These are phyloP conservation scores for Tricholoma flavovirens DNA, from an alignment of 768 basidiomycete genomes.

Conservation along the genomic window DNA sequence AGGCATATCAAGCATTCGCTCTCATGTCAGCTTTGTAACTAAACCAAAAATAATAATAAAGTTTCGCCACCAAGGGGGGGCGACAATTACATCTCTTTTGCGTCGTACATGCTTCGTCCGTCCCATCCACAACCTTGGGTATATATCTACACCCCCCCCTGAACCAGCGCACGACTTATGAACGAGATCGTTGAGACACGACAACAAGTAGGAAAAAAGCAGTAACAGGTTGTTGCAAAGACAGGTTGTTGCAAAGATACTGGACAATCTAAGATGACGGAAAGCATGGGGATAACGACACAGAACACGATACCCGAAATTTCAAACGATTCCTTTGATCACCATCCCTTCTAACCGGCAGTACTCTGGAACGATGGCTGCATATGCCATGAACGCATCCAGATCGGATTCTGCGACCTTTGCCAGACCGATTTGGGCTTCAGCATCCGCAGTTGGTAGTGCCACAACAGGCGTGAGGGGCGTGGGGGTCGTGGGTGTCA, in stretches of 20 bases:
- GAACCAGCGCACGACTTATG: background rate
- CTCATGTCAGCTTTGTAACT: no score
- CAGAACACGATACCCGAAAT: background rate
- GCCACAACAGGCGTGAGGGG: slow-evolving; percentile 67
- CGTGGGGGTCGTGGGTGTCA: slow-evolving; percentile 46
- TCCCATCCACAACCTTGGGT: no score
- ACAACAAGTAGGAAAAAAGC: background rate
- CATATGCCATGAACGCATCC: slow-evolving; percentile 83
- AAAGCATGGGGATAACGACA: slow-evolving; percentile 1
- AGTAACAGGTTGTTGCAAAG: background rate
- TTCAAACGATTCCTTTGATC: slow-evolving; percentile 52
- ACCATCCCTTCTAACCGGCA: slow-evolving; percentile 75
- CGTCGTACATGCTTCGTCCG: no score
- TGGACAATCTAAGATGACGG: background rate
- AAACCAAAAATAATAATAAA: no score
- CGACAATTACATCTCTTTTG: no score
- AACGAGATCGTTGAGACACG: background rate
- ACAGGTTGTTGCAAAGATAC: slow-evolving; percentile 1
- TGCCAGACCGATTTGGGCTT: slow-evolving; percentile 69
- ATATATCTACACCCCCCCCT: no score
- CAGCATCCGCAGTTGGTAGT: slow-evolving; percentile 64
- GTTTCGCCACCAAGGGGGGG: no score
- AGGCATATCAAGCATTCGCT: no score
- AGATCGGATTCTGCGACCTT: slow-evolving; percentile 82
- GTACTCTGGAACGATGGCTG: slow-evolving; percentile 81